Conservation (phyloP, 108 stramenopile genomes). For the Nitzschia palea region DNA sequence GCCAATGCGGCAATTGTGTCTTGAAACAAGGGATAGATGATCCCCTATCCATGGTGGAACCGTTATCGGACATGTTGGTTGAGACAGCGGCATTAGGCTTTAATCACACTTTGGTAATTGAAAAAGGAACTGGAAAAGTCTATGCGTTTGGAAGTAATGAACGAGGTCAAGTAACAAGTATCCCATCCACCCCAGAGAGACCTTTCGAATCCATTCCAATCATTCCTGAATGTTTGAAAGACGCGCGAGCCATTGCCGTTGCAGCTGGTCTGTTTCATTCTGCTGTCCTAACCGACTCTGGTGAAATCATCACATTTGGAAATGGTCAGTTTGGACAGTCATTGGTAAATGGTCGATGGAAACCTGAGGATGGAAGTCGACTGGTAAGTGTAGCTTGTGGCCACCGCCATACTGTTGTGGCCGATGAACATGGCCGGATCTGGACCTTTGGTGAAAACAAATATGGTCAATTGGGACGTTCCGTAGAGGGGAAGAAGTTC, state of each 20-base stretch:
- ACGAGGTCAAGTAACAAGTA: slow-evolving; percentile 61
- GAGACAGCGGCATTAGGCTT: slow-evolving; percentile 64
- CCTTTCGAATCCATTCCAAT: background rate
- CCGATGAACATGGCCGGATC: slow-evolving; percentile 70
- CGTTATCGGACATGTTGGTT: slow-evolving; percentile 51
- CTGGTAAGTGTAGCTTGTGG: slow-evolving; percentile 69
- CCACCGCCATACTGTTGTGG: slow-evolving; percentile 62
- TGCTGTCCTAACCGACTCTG: slow-evolving; percentile 59
- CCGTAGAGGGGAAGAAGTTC: background rate
- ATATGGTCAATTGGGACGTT: slow-evolving; percentile 76
- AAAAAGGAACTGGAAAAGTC: slow-evolving; percentile 55
- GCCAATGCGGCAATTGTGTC: slow-evolving; percentile 52
- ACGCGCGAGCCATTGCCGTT: slow-evolving; percentile 41
- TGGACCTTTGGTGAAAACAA: slow-evolving; percentile 86
- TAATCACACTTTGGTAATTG: slow-evolving; percentile 73
- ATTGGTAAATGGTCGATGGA: slow-evolving; percentile 55
- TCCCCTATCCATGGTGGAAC: slow-evolving; percentile 24
- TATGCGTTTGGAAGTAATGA: slow-evolving; percentile 72
- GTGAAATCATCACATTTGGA: slow-evolving; percentile 78
- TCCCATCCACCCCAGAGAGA: background rate
- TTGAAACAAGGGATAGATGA: background rate
- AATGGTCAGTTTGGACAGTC: slow-evolving; percentile 72
- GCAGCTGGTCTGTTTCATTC: slow-evolving; percentile 86
- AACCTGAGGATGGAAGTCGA: slow-evolving; percentile 56
- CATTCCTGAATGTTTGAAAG: slow-evolving; percentile 22